A percentile compares a stretch with the other conserved stretches of the same genome.
These are phyloP conservation scores for Kalmanozyma brasiliensis DNA, from an alignment of 1,284 basidiomycete genomes.

Conservation along the genomic window DNA sequence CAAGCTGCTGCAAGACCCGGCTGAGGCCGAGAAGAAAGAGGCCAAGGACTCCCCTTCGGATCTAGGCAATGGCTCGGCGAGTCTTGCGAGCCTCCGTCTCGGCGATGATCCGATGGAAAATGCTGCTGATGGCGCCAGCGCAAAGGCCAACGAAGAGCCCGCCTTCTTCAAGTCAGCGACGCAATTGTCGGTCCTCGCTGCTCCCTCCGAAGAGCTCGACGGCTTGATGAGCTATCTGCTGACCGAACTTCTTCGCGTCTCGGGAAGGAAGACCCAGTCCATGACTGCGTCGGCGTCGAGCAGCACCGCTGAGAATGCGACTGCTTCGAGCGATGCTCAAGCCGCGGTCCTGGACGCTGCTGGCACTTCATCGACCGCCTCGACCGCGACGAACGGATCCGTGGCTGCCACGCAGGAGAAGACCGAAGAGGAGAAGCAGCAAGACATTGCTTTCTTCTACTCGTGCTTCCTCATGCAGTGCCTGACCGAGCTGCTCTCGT, in stretches of 20 bases:
- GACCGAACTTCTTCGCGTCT: conserved; percentile 74
- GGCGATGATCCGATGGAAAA: conserved; percentile 77
- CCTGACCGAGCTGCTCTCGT: conserved; percentile 89
- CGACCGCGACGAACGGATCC: not conserved
- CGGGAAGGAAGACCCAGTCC: conserved; percentile 12
- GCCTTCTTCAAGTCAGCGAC: conserved; percentile 31
- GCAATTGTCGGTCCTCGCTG: conserved; percentile 7
- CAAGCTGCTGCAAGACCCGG: conserved; percentile 31
- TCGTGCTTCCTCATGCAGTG: conserved; percentile 89
- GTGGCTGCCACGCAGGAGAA: conserved; percentile 12
- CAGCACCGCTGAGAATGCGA: not conserved
- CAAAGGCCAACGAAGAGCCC: conserved; percentile 30
- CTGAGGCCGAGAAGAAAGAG: not conserved
- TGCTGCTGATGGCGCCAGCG: conserved; percentile 61
- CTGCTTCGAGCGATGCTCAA: not conserved
- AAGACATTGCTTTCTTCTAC: conserved; percentile 73
- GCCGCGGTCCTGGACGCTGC: not conserved
- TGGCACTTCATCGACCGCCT: not conserved
- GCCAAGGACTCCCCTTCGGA: conserved; percentile 42
- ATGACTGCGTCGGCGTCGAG: not conserved
- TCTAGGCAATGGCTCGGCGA: conserved; percentile 43
- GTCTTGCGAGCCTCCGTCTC: conserved; percentile 45
- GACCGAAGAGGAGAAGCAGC: conserved; percentile 32
- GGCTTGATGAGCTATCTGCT: conserved; percentile 78
- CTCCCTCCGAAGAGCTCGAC: conserved; percentile 69